Conservation (phyloP, 2,329 filamentous ascomycete genomes). For the Fusarium siculi region DNA sequence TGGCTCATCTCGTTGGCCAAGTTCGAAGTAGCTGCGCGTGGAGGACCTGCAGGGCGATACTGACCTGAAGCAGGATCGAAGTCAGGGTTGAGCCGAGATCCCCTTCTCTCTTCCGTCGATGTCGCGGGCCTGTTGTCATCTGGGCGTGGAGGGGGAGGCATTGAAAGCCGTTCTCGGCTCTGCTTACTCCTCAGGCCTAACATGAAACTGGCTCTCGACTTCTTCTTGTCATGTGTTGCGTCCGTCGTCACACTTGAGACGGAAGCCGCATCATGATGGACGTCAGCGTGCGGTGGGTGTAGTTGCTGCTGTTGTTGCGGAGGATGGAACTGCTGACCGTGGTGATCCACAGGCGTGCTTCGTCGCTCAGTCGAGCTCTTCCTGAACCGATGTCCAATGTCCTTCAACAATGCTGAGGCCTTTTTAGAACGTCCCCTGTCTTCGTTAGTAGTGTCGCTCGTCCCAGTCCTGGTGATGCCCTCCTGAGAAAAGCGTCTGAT, state of each 20-base stretch:
- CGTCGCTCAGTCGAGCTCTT: constrained; percentile 50
- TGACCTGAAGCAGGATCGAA: constrained; percentile 30
- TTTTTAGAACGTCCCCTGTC: constrained; percentile 52
- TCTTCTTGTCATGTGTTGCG: constrained; percentile 50
- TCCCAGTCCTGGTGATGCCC: constrained; percentile 49
- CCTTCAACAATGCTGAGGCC: constrained; percentile 62
- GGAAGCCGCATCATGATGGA: constrained; percentile 53
- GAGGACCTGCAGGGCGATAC: constrained; percentile 28
- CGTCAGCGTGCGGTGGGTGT: constrained; percentile 5
- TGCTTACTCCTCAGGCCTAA: constrained; percentile 34
- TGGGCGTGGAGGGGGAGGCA: constrained; percentile 28
- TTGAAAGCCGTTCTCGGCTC: constrained; percentile 25
- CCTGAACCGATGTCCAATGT: constrained; percentile 58
- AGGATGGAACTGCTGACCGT: constrained; percentile 14
- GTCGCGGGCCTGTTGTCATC: constrained; percentile 32
- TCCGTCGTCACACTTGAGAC: constrained; percentile 56
- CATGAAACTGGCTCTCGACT: constrained; percentile 55
- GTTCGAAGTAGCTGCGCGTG: constrained; percentile 40
- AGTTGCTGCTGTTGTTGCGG: constrained; percentile 9
- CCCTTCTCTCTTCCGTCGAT: constrained; percentile 51
- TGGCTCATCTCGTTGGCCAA: constrained; percentile 34
- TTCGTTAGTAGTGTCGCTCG: constrained; percentile 31
- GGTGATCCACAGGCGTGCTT: constrained; percentile 41
- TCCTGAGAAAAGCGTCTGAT: constrained; percentile 24
- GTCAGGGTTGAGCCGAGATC: constrained; percentile 52